A percentile compares a stretch with the other conserved stretches of the same genome.
phyloP scores from a whole-genome alignment of 2,329 filamentous ascomycete genomes.

The Rutstroemia sp. region DNA sequence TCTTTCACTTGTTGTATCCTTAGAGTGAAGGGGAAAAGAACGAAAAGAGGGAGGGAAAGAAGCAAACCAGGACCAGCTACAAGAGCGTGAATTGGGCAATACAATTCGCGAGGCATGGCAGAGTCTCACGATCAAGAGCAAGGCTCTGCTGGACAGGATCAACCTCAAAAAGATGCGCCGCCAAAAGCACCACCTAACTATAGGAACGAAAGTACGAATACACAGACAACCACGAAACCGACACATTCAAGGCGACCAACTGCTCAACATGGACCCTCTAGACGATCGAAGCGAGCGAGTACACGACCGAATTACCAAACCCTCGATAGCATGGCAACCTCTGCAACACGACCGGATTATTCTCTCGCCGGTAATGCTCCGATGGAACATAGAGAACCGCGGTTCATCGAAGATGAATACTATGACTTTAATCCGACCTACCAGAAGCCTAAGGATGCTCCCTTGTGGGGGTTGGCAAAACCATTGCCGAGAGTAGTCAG shows the following conservation, averaged over 20 bases:
- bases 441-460: constrained; percentile 9
- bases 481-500: constrained; percentile 15
- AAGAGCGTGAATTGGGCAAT: background rate
- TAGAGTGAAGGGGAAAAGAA: too few species aligned
- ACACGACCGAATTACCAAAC: background rate
- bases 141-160: background rate
- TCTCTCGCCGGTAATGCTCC: constrained; percentile 1
- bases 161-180: background rate
- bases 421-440: constrained; percentile 15
- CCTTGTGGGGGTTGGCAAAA: constrained; percentile 17
- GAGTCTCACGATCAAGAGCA: background rate
- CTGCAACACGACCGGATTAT: background rate
- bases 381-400: background rate
- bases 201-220: background rate
- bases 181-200: background rate
- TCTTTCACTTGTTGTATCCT: too few species aligned
- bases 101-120: background rate
- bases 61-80: background rate
- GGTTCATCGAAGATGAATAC: constrained; percentile 14
- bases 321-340: background rate
- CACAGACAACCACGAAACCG: background rate
- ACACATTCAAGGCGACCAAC: background rate
- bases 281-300: background rate
- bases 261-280: background rate
- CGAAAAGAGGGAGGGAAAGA: background rate